Percentiles rank a stretch among this genome's conserved stretches.
These are phyloP conservation scores for Suillus hirtellus DNA, from an alignment of 768 basidiomycete species.

Conservation along the genomic window DNA sequence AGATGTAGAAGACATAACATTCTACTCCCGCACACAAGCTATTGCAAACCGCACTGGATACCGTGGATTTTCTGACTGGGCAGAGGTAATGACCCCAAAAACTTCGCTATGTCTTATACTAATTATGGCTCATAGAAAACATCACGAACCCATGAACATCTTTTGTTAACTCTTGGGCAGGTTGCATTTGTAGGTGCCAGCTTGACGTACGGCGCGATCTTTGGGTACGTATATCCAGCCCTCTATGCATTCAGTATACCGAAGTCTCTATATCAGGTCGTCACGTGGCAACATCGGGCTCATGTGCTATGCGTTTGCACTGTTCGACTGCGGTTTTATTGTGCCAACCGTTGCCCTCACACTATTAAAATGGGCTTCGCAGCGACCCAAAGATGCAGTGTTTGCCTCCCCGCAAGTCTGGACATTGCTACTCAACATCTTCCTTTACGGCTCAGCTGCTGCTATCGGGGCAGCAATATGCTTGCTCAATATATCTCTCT, in stretches of 20 bases:
- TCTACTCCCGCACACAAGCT: constrained; percentile 20
- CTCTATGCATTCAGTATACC: not conserved
- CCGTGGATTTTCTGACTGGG: constrained; percentile 25
- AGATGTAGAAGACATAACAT: constrained; percentile 5
- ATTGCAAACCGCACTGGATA: constrained; percentile 22
- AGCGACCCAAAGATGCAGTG: constrained; percentile 19
- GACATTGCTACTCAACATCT: constrained; percentile 19
- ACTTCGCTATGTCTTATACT: not conserved
- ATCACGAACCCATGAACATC: constrained; percentile 12
- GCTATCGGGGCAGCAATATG: constrained; percentile 12
- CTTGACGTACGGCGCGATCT: constrained; percentile 28
- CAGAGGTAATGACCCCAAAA: constrained; percentile 12
- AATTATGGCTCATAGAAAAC: constrained; percentile 3
- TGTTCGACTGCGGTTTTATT: constrained; percentile 29
- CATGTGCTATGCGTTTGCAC: constrained; percentile 30
- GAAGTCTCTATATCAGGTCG: constrained; percentile 13
- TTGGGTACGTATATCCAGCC: constrained; percentile 18
- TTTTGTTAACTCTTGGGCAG: constrained; percentile 8
- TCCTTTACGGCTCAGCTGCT: constrained; percentile 9
- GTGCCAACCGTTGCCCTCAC: constrained; percentile 24
- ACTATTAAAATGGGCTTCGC: constrained; percentile 23
- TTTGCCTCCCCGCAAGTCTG: constrained; percentile 28
- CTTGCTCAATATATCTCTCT: constrained; percentile 14
- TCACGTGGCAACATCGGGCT: constrained; percentile 25
- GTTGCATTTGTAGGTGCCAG: constrained; percentile 22